phyloP scores from a whole-genome alignment of 164 flowering plant species.

The Saururus chinensis region DNA sequence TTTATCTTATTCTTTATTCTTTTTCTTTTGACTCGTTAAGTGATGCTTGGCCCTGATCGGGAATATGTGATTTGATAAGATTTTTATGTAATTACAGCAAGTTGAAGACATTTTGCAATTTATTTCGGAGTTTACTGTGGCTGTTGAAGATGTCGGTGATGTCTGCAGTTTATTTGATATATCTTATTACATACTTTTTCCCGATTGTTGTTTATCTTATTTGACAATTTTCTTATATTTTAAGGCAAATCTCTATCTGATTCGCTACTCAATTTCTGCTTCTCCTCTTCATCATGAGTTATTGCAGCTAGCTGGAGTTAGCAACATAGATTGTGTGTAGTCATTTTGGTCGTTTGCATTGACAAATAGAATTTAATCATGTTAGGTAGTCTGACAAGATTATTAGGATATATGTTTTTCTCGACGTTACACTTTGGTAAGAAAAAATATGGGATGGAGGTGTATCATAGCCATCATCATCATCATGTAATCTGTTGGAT shows the following conservation, averaged over 20 bases:
- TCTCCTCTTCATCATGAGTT: neutral
- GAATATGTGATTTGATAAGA: neutral
- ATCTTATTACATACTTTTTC: too few species aligned
- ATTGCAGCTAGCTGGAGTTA: neutral
- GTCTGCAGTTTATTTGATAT: constrained; percentile 67
- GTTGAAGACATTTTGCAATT: constrained; percentile 89
- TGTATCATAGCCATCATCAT: too few species aligned
- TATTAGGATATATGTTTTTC: too few species aligned
- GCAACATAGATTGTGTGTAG: neutral
- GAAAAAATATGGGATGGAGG: neutral
- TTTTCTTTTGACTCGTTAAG: neutral
- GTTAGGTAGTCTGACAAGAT: neutral
- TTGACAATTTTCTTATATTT: neutral
- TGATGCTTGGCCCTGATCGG: neutral
- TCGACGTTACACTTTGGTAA: neutral
- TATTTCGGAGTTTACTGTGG: constrained; percentile 73
- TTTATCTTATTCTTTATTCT: neutral
- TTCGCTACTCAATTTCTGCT: neutral
- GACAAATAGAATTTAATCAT: too few species aligned
- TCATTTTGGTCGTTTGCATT: neutral
- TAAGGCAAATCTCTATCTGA: neutral
- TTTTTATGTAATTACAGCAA: constrained; percentile 40
- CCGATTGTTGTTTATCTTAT: too few species aligned
- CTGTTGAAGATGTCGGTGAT: constrained; percentile 93
- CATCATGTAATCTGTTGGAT: too few species aligned